A percentile compares a stretch with the other conserved stretches of the same genome.
phyloP scores from a whole-genome alignment of 306 rosid species.

The Cicer cuneatum region DNA sequence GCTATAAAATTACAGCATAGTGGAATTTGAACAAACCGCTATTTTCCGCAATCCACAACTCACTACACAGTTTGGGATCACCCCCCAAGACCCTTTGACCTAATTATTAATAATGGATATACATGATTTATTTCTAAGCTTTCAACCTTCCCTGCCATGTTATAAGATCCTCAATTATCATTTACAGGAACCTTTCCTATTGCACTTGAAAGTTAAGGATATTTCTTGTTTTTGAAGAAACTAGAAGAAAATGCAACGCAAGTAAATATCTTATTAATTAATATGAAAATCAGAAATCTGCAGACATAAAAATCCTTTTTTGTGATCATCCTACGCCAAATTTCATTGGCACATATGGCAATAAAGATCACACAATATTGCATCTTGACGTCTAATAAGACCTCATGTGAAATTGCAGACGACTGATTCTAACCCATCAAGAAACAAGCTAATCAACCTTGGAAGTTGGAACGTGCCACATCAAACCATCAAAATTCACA shows the following conservation, averaged over 20 bases:
- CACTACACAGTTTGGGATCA: too few relatives aligned
- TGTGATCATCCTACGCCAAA: slow-evolving; percentile 19
- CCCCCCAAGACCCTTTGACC: too few relatives aligned
- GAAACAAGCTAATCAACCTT: slow-evolving; percentile 37
- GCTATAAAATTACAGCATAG: too few relatives aligned
- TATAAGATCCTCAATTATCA: not conserved
- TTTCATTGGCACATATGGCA: slow-evolving; percentile 35
- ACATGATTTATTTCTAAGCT: slow-evolving; percentile 7
- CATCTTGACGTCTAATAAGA: slow-evolving; percentile 42
- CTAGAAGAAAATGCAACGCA: slow-evolving; percentile 13
- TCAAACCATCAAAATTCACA: slow-evolving; percentile 10
- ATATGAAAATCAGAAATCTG: slow-evolving; percentile 7
- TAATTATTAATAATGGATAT: not conserved
- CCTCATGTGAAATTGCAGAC: slow-evolving; percentile 23
- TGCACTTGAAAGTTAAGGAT: not conserved
- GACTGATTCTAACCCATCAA: slow-evolving; percentile 30
- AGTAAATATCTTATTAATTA: slow-evolving; percentile 35
- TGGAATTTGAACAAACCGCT: too few relatives aligned
- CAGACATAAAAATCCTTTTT: slow-evolving; percentile 8
- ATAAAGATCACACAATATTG: slow-evolving; percentile 24
- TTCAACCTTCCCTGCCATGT: not conserved
- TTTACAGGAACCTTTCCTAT: slow-evolving; percentile 1
- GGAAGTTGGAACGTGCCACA: slow-evolving; percentile 16
- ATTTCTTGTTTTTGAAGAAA: not conserved
- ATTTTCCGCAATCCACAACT: too few relatives aligned